These are phyloP conservation scores for Mucor circinelloides DNA, from an alignment of 371 early-diverging fungal species.

Conservation along the genomic window DNA sequence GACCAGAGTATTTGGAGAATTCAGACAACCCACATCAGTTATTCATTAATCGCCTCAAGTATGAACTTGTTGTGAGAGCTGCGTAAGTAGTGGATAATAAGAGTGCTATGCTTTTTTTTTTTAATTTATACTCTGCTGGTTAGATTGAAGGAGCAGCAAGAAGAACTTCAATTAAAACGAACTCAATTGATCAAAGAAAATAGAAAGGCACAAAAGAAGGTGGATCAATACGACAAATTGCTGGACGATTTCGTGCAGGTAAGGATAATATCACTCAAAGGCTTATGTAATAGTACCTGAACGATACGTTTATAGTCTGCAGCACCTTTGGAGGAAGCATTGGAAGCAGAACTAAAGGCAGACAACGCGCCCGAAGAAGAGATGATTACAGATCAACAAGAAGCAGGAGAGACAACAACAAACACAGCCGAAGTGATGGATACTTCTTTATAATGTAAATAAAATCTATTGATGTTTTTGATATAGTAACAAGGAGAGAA, in stretches of 20 bases:
- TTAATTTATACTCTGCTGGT: not conserved
- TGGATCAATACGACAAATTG: conserved; percentile 45
- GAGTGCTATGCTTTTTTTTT: not conserved
- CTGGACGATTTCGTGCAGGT: conserved; percentile 50
- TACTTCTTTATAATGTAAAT: conserved; percentile 13
- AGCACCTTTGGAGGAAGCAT: conserved; percentile 26
- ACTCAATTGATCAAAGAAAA: conserved; percentile 44
- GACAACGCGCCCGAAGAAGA: not conserved
- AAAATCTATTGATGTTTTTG: conserved; percentile 1
- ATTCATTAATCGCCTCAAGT: conserved; percentile 51
- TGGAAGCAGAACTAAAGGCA: conserved; percentile 12
- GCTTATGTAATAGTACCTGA: not conserved
- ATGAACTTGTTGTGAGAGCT: conserved; percentile 42
- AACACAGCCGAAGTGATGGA: conserved; percentile 18
- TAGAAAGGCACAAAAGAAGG: conserved; percentile 42
- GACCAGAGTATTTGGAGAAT: conserved; percentile 30
- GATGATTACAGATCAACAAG: not conserved
- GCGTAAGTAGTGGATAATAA: conserved; percentile 22
- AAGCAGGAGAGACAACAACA: not conserved
- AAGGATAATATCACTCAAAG: not conserved
- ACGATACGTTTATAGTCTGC: conserved; percentile 16
- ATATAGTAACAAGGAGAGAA: not conserved
- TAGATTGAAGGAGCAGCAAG: conserved; percentile 48
- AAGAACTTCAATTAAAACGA: conserved; percentile 36
- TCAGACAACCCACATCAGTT: conserved; percentile 40